Evolutionary conservation across 1,284 basidiomycete species (phyloP).

Genomic region (Boletus mariae): DNA sequence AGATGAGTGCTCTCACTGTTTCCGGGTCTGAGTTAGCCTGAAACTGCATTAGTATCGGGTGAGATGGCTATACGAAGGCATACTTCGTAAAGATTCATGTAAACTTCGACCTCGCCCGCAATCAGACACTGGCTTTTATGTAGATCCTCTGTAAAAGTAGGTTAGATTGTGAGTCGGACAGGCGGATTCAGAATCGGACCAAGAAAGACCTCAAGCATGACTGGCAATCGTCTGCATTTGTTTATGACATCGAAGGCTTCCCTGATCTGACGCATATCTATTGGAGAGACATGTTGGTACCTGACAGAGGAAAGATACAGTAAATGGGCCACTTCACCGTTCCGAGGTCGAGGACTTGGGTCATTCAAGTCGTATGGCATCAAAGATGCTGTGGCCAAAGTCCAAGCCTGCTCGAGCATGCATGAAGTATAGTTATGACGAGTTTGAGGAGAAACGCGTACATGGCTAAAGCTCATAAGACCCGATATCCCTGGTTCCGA

Average conservation of each 20-base stretch:
- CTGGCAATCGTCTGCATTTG: slow-evolving; percentile 53
- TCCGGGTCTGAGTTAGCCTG: slow-evolving; percentile 48
- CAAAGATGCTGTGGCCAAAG: slow-evolving; percentile 51
- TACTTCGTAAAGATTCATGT: slow-evolving; percentile 63
- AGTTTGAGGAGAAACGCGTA: slow-evolving; percentile 27
- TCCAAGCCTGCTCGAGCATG: slow-evolving; percentile 54
- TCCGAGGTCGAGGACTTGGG: slow-evolving; percentile 30
- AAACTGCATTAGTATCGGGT: slow-evolving; percentile 5
- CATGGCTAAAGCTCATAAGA: slow-evolving; percentile 62
- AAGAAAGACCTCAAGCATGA: slow-evolving; percentile 63
- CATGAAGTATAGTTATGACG: not conserved
- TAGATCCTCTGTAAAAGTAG: slow-evolving; percentile 51
- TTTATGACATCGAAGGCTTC: slow-evolving; percentile 55
- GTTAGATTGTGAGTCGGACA: slow-evolving; percentile 2
- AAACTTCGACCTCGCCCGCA: slow-evolving; percentile 52
- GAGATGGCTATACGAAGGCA: slow-evolving; percentile 9
- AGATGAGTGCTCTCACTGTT: slow-evolving; percentile 50
- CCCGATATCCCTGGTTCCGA: slow-evolving; percentile 62
- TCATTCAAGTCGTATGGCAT: slow-evolving; percentile 53
- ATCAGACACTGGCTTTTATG: slow-evolving; percentile 57
- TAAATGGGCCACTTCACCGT: slow-evolving; percentile 33
- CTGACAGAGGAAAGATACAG: not conserved
- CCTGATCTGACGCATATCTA: slow-evolving; percentile 49
- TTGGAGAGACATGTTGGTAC: slow-evolving; percentile 1
- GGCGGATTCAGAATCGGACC: slow-evolving; percentile 39